phyloP scores from a whole-genome alignment of 2,329 filamentous ascomycete genomes.

The Onygenales sp. region DNA sequence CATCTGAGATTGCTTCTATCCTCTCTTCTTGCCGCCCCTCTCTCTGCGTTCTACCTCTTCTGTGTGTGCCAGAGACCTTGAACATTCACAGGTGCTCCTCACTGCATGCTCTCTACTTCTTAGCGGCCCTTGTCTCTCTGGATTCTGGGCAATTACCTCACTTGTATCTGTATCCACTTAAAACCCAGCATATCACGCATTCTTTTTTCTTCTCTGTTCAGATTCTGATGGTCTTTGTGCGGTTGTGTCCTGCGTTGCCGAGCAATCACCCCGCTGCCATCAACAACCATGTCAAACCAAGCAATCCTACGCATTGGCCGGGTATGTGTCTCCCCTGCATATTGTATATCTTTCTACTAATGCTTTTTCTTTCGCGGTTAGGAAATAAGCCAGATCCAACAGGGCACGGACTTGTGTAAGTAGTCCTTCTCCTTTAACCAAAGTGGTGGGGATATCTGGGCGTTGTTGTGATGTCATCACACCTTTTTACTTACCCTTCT shows the following conservation, averaged over 20 bases:
- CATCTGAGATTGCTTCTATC: too few relatives aligned
- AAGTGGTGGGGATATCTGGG: not conserved
- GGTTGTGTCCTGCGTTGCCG: too few relatives aligned
- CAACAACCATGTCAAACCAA: constrained; percentile 60
- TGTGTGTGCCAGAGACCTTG: too few relatives aligned
- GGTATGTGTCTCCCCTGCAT: constrained; percentile 38
- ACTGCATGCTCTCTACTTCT: too few relatives aligned
- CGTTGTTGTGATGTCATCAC: not conserved
- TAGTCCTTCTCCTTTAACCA: constrained; percentile 10
- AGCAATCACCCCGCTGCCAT: not conserved
- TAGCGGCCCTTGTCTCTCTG: too few relatives aligned
- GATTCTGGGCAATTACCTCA: not conserved
- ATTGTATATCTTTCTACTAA: constrained; percentile 7
- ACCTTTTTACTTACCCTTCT: constrained; percentile 12
- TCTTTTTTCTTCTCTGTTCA: not conserved
- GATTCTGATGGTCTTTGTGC: too few relatives aligned
- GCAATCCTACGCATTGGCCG: constrained; percentile 81
- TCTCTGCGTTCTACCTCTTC: too few relatives aligned
- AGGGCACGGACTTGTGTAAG: constrained; percentile 73
- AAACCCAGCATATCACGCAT: too few relatives aligned
- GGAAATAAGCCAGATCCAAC: constrained; percentile 81
- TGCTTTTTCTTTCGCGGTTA: constrained; percentile 27
- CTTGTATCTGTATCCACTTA: not conserved
- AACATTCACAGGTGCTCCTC: too few relatives aligned
- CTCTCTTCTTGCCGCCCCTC: too few relatives aligned